Conservation (phyloP, 2,329 filamentous ascomycete genomes). For the Diplodia scrobiculata region DNA sequence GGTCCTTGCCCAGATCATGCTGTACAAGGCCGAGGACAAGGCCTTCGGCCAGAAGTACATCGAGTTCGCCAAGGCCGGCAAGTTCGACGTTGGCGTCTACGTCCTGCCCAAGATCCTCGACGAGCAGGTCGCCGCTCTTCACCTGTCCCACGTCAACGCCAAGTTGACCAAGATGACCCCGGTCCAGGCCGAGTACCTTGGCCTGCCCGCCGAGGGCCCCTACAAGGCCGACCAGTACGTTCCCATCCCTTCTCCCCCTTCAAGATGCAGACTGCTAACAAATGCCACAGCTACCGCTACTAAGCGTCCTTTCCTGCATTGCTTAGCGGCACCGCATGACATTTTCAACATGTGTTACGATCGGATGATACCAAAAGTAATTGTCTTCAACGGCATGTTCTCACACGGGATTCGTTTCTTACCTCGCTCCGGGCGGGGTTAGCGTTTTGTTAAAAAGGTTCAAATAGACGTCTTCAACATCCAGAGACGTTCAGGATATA, state of each 20-base stretch:
- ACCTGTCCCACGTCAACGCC: conserved; percentile 89
- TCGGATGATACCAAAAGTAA: conserved; percentile 61
- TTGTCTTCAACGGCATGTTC: conserved; percentile 64
- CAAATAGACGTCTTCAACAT: conserved; percentile 26
- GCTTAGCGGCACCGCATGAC: conserved; percentile 37
- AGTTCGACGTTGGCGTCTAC: conserved; percentile 90
- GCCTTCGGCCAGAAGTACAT: conserved; percentile 91
- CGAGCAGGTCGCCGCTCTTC: conserved; percentile 94
- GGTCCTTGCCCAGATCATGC: conserved; percentile 97
- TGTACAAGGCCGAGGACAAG: conserved; percentile 89
- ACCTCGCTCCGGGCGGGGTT: conserved; percentile 9
- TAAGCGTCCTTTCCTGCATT: conserved; percentile 35
- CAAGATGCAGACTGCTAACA: conserved; percentile 41
- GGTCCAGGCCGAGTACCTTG: conserved; percentile 93
- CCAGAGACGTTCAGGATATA: conserved; percentile 17
- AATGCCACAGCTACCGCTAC: conserved; percentile 37
- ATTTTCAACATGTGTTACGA: conserved; percentile 62
- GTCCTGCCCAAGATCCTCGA: conserved; percentile 98
- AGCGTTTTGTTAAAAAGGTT: conserved; percentile 11
- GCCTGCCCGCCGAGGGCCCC: conserved; percentile 80
- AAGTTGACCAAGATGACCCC: conserved; percentile 84
- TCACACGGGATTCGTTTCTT: conserved; percentile 24
- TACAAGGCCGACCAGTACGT: conserved; percentile 92
- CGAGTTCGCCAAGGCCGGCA: conserved; percentile 90
- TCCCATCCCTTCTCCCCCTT: conserved; percentile 30